Conservation (phyloP, 2,329 filamentous ascomycete genomes). For the Sclerotinia trifoliorum region DNA sequence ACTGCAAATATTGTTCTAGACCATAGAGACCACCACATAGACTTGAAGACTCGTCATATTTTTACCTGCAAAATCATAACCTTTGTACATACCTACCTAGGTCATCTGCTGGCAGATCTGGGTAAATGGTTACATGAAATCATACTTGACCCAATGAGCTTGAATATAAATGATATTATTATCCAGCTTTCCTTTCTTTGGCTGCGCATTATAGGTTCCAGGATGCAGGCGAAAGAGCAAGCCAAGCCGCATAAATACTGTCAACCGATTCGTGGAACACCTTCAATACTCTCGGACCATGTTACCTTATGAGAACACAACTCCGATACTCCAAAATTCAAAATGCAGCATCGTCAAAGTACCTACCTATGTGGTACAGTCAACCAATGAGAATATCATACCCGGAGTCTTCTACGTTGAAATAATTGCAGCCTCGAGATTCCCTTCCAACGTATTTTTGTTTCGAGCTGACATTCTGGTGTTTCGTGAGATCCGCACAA, state of each 20-base stretch:
- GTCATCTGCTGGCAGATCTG: conserved; percentile 18
- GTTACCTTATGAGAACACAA: background rate
- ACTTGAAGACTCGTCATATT: background rate
- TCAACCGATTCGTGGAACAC: conserved; percentile 11
- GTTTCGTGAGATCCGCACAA: background rate
- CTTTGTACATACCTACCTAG: background rate
- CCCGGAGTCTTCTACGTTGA: no score
- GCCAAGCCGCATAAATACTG: background rate
- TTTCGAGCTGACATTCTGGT: background rate
- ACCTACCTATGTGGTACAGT: background rate
- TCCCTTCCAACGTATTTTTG: background rate
- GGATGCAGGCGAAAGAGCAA: conserved; percentile 6
- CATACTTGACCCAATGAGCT: background rate
- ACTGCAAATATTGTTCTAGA: background rate
- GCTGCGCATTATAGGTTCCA: conserved; percentile 12
- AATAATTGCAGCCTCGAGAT: background rate
- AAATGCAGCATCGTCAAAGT: background rate
- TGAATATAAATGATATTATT: background rate
- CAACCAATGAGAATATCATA: background rate
- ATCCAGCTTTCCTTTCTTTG: background rate
- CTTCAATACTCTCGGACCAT: background rate
- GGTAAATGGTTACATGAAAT: background rate
- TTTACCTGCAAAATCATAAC: background rate
- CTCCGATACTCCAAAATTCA: background rate
- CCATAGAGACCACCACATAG: background rate